Evolutionary conservation across 345 rosid genomes (phyloP).

Genomic region (Lepidium aucheri): DNA sequence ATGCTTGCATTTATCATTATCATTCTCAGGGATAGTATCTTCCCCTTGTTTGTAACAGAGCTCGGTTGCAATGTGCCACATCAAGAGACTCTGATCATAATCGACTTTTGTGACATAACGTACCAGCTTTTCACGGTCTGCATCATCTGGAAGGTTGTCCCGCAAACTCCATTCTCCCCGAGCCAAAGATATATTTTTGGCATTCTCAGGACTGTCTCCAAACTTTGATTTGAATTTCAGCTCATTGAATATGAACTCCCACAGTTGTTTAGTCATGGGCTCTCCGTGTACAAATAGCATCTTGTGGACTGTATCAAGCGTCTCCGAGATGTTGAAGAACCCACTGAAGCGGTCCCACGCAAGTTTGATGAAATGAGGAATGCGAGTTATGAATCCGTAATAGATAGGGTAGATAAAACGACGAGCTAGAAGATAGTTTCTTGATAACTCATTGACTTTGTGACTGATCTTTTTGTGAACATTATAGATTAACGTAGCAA

Average conservation of each 20-base stretch:
- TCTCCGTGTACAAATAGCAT: constrained; percentile 24
- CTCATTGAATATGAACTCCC: constrained; percentile 39
- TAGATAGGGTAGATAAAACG: constrained; percentile 4
- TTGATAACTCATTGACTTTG: not conserved
- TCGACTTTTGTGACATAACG: constrained; percentile 22
- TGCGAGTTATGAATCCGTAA: constrained; percentile 1
- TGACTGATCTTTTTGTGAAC: constrained; percentile 14
- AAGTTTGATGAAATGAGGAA: constrained; percentile 14
- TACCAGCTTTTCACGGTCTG: constrained; percentile 13
- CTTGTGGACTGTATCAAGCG: constrained; percentile 22
- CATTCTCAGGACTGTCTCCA: constrained; percentile 41
- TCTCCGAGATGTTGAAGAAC: constrained; percentile 23
- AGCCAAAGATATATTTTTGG: constrained; percentile 38
- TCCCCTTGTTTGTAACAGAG: constrained; percentile 28
- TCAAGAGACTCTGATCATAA: constrained; percentile 37
- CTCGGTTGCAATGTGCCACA: constrained; percentile 63
- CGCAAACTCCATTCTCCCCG: constrained; percentile 47
- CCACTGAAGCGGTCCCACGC: constrained; percentile 5
- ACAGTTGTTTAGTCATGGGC: constrained; percentile 38
- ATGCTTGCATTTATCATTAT: not conserved
- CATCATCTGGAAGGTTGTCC: not conserved
- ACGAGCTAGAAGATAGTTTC: constrained; percentile 5
- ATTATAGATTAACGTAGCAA: not conserved
- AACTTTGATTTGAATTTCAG: constrained; percentile 30
- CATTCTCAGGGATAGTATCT: not conserved